These are phyloP conservation scores for Stemphylium lycopersici DNA, from an alignment of 2,329 filamentous ascomycete species.

Conservation along the genomic window DNA sequence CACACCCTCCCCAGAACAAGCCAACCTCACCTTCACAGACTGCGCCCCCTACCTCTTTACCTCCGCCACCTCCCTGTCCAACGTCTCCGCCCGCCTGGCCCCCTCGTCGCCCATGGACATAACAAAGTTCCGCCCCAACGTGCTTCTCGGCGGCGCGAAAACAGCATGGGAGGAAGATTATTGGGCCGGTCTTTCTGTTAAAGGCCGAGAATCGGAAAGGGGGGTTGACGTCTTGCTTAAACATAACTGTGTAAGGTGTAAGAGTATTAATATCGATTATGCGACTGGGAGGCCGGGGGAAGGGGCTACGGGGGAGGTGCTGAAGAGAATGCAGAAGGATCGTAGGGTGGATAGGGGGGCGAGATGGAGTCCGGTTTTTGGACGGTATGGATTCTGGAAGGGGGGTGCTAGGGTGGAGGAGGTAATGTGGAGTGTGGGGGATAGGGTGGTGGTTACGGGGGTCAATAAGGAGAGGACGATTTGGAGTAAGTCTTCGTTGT, in stretches of 20 bases:
- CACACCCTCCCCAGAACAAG: constrained; percentile 31
- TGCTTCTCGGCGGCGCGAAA: constrained; percentile 51
- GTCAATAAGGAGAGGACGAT: constrained; percentile 49
- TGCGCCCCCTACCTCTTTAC: constrained; percentile 76
- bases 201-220: constrained; percentile 31
- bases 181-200: constrained; percentile 47
- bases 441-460: constrained; percentile 51
- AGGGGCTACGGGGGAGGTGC: constrained; percentile 48
- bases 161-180: constrained; percentile 55
- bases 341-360: constrained; percentile 53
- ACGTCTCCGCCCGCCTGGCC: constrained; percentile 60
- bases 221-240: constrained; percentile 43
- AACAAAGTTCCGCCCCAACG: constrained; percentile 56
- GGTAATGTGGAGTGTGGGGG: constrained; percentile 46
- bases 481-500: constrained; percentile 49
- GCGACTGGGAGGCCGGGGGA: constrained; percentile 50
- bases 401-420: constrained; percentile 2
- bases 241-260: constrained; percentile 56
- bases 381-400: constrained; percentile 51
- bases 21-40: constrained; percentile 71
- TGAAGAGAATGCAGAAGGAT: constrained; percentile 55
- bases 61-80: constrained; percentile 70
- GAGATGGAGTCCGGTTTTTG: constrained; percentile 58
- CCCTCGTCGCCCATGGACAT: constrained; percentile 51
- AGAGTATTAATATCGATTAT: constrained; percentile 57